Conservation (phyloP, 2,329 filamentous ascomycete genomes). For the Chrysosphaeria jannelii region DNA sequence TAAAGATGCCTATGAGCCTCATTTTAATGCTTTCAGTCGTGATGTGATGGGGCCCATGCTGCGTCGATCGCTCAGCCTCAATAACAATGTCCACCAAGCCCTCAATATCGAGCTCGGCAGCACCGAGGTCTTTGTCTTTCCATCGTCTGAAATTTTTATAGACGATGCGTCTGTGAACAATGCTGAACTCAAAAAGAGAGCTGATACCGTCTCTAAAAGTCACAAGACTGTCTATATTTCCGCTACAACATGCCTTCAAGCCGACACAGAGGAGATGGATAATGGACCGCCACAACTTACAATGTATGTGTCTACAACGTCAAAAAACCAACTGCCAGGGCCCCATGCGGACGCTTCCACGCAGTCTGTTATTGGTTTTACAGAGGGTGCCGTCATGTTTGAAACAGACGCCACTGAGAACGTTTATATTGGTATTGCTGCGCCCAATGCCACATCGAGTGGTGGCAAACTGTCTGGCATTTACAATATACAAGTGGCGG, state of each 20-base stretch:
- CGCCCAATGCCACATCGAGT: slow-evolving; percentile 28
- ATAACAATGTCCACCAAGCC: too few species aligned
- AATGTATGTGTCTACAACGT: slow-evolving; percentile 42
- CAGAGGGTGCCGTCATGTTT: slow-evolving; percentile 38
- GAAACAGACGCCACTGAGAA: slow-evolving; percentile 29
- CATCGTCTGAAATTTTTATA: too few species aligned
- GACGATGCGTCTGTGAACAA: too few species aligned
- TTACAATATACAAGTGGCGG: slow-evolving; percentile 60
- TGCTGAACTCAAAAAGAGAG: too few species aligned
- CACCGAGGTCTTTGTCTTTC: neutral
- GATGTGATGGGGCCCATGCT: too few species aligned
- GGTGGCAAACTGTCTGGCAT: slow-evolving; percentile 28
- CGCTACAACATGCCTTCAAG: slow-evolving; percentile 63
- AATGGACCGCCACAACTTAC: slow-evolving; percentile 53
- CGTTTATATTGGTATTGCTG: slow-evolving; percentile 49
- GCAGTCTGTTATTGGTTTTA: slow-evolving; percentile 20
- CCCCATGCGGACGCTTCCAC: slow-evolving; percentile 17
- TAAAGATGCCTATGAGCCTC: too few species aligned
- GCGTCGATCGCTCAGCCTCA: too few species aligned
- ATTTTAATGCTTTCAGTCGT: too few species aligned
- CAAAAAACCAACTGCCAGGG: slow-evolving; percentile 32
- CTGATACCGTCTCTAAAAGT: too few species aligned
- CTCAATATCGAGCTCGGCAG: slow-evolving; percentile 3
- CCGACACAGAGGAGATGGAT: too few species aligned
- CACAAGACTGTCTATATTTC: slow-evolving; percentile 58